Conservation (phyloP, 1,284 basidiomycete genomes). For the Blastosporella zonata region DNA sequence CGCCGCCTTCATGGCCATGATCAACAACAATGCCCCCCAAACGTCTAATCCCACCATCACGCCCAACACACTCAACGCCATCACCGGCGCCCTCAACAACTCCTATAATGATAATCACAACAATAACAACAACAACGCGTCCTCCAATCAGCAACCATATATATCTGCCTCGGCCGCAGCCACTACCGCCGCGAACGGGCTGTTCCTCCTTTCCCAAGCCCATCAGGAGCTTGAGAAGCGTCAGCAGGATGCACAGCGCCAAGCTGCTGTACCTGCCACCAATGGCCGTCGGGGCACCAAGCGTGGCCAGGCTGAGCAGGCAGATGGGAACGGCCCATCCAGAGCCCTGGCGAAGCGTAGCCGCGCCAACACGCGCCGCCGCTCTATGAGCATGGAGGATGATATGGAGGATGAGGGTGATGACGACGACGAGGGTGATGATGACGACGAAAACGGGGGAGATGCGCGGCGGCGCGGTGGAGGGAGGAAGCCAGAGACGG, state of each 20-base stretch:
- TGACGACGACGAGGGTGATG: slow-evolving; percentile 32
- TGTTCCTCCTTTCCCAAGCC: slow-evolving; percentile 91
- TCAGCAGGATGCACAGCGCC: slow-evolving; percentile 69
- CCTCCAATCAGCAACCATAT: slow-evolving; percentile 32
- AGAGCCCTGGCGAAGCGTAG: slow-evolving; percentile 43
- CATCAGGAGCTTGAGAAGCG: slow-evolving; percentile 96
- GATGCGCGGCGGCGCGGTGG: no score
- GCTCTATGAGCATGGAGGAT: slow-evolving; percentile 28
- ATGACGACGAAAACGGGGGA: slow-evolving; percentile 17
- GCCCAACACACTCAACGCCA: slow-evolving; percentile 84
- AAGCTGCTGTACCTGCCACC: slow-evolving; percentile 30
- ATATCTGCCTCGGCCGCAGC: slow-evolving; percentile 48
- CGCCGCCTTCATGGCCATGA: slow-evolving; percentile 89
- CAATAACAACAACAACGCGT: slow-evolving; percentile 22
- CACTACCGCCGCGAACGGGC: slow-evolving; percentile 78
- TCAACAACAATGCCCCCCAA: slow-evolving; percentile 60
- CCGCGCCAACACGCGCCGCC: slow-evolving; percentile 36
- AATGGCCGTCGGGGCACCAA: slow-evolving; percentile 57
- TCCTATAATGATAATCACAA: slow-evolving; percentile 16
- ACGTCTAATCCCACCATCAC: slow-evolving; percentile 71
- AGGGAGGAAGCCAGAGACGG: slow-evolving; percentile 88
- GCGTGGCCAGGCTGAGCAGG: slow-evolving; percentile 43
- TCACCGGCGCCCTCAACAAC: slow-evolving; percentile 67
- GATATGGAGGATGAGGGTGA: slow-evolving; percentile 41
- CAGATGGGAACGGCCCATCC: slow-evolving; percentile 25